Conservation (phyloP, 139 green algal species). For the Protoeuglena noctilucae region DNA sequence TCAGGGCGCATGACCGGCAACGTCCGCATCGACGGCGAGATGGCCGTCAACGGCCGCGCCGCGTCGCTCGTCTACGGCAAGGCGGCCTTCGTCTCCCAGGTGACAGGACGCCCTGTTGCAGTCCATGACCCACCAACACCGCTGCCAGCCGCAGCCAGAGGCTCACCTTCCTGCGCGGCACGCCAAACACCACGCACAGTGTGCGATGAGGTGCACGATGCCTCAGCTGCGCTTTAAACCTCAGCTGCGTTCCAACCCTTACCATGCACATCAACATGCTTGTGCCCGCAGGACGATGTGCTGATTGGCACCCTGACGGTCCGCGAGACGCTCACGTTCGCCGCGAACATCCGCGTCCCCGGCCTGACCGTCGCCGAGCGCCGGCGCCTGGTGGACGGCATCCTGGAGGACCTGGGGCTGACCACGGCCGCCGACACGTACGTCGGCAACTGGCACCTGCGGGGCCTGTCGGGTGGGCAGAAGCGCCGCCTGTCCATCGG, state of each 20-base stretch:
- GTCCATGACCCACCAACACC: slow-evolving; percentile 4
- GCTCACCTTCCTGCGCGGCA: background rate
- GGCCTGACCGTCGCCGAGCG: background rate
- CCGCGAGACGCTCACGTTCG: slow-evolving; percentile 33
- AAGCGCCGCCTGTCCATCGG: slow-evolving; percentile 6
- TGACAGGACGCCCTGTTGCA: background rate
- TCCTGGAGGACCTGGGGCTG: slow-evolving; percentile 26
- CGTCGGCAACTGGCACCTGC: slow-evolving; percentile 16
- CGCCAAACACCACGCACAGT: no score
- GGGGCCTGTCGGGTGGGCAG: slow-evolving; percentile 8
- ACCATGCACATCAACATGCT: slow-evolving; percentile 7
- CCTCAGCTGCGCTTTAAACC: background rate
- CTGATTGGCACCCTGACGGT: slow-evolving; percentile 41
- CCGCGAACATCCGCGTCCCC: slow-evolving; percentile 19
- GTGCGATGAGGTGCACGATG: slow-evolving; percentile 11
- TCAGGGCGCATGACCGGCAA: slow-evolving; percentile 13
- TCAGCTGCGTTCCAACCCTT: background rate
- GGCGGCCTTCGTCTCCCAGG: background rate
- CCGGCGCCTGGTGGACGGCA: slow-evolving; percentile 10
- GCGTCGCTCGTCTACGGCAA: background rate
- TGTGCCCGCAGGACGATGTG: slow-evolving; percentile 36
- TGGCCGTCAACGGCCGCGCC: slow-evolving; percentile 16
- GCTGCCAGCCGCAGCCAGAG: background rate
- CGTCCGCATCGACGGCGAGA: slow-evolving; percentile 14
- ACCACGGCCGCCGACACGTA: slow-evolving; percentile 18